Evolutionary conservation across 176 grass and related monocot genomes (phyloP).

Genomic region (Dendrocalamus sinicus): DNA sequence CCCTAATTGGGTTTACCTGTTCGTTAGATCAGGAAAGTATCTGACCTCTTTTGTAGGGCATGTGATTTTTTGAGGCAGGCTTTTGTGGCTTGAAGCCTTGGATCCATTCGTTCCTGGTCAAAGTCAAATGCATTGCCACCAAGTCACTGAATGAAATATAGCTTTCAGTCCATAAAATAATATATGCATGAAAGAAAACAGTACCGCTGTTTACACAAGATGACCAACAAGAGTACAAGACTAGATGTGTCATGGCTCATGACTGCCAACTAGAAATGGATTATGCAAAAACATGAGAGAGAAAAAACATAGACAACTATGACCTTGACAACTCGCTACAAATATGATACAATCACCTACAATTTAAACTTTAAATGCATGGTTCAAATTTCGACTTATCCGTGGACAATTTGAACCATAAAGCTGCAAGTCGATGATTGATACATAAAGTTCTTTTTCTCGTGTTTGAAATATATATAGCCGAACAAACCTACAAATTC

Average conservation of each 20-base stretch:
- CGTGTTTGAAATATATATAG: conserved; percentile 33
- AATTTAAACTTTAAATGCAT: not conserved
- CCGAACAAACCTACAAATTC: conserved; percentile 23
- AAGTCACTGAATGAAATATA: not conserved
- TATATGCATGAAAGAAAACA: not conserved
- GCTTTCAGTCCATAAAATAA: not conserved
- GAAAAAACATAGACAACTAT: not conserved
- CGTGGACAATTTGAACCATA: not conserved
- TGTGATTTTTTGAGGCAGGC: too few species aligned
- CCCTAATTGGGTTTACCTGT: too few species aligned
- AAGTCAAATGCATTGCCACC: too few species aligned
- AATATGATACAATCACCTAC: not conserved
- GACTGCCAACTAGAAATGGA: not conserved
- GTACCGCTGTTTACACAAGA: not conserved
- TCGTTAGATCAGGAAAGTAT: too few species aligned
- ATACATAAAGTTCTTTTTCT: not conserved
- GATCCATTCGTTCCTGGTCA: too few species aligned
- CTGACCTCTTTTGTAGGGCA: too few species aligned
- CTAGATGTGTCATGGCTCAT: not conserved
- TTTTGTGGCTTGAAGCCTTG: too few species aligned
- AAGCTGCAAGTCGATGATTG: not conserved
- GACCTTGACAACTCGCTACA: not conserved
- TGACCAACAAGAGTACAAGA: not conserved
- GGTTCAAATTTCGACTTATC: not conserved
- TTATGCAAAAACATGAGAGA: not conserved